Percentiles rank a stretch among this genome's conserved stretches.
These are phyloP conservation scores for Cyberlindnera meyerae DNA, from an alignment of 805 yeast genomes.

Conservation along the genomic window DNA sequence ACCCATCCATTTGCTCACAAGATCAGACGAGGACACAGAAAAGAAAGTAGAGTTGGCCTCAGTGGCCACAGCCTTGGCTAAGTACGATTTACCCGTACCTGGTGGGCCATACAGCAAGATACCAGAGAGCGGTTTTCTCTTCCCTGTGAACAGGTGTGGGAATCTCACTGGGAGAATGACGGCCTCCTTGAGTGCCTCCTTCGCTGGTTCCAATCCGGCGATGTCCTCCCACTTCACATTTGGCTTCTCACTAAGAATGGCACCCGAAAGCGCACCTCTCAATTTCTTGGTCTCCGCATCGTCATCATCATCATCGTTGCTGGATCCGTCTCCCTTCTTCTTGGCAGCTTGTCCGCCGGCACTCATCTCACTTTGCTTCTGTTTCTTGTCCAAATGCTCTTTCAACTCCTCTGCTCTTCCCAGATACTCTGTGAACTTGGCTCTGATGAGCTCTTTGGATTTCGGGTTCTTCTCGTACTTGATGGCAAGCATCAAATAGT, in stretches of 20 bases:
- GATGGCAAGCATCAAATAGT: conserved; percentile 91
- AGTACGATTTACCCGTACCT: conserved; percentile 95
- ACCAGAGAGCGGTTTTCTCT: conserved; percentile 88
- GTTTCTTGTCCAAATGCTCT: conserved; percentile 70
- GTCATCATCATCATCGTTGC: conserved; percentile 50
- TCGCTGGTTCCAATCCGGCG: conserved; percentile 93
- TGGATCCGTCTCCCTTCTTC: conserved; percentile 54
- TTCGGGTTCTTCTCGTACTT: conserved; percentile 90
- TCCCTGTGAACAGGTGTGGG: conserved; percentile 93
- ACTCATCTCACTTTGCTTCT: conserved; percentile 35
- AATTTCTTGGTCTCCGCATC: conserved; percentile 84
- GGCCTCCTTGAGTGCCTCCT: conserved; percentile 95
- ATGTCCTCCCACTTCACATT: conserved; percentile 92
- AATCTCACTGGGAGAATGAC: conserved; percentile 94
- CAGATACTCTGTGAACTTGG: conserved; percentile 86
- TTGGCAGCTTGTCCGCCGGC: conserved; percentile 47
- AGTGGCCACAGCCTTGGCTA: conserved; percentile 98
- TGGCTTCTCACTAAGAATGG: conserved; percentile 87
- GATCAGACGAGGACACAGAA: conserved; percentile 91
- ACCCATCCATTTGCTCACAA: conserved; percentile 99
- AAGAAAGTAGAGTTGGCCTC: conserved; percentile 97
- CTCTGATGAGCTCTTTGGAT: conserved; percentile 81
- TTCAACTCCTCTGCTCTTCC: conserved; percentile 92
- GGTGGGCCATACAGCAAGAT: conserved; percentile 89
- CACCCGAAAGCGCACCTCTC: conserved; percentile 86